Evolutionary conservation across 2,329 filamentous ascomycete genomes (phyloP).

Genomic region (Arthrobotrys conoides): DNA sequence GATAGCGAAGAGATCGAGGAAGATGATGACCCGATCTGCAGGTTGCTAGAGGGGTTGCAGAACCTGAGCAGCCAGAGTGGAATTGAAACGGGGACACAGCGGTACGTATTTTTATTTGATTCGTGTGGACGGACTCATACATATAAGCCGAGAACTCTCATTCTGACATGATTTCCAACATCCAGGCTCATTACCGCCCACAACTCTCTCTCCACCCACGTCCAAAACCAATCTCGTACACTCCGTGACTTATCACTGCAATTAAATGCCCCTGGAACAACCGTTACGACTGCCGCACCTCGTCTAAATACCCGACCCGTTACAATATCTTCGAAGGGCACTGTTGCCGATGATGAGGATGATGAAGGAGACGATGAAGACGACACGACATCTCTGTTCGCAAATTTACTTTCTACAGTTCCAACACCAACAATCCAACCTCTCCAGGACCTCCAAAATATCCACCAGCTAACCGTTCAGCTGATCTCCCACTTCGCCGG

Average conservation of each 20-base stretch:
- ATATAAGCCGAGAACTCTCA: constrained; percentile 11
- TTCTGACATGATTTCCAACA: constrained; percentile 44
- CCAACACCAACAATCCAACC: constrained; percentile 77
- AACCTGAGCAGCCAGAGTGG: constrained; percentile 81
- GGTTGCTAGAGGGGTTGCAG: constrained; percentile 78
- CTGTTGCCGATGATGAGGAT: constrained; percentile 1
- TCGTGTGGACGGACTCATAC: background rate
- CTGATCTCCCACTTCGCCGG: constrained; percentile 85
- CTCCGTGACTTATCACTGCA: constrained; percentile 79
- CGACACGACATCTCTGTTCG: constrained; percentile 48
- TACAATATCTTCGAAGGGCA: constrained; percentile 61
- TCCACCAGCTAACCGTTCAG: constrained; percentile 80
- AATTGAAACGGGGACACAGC: constrained; percentile 79
- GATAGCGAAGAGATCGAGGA: constrained; percentile 70
- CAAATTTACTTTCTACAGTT: constrained; percentile 73
- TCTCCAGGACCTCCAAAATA: constrained; percentile 76
- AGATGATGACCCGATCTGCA: constrained; percentile 72
- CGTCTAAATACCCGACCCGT: constrained; percentile 52
- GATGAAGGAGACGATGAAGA: constrained; percentile 40
- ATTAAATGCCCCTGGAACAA: constrained; percentile 55
- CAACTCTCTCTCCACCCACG: constrained; percentile 80
- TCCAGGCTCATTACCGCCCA: constrained; percentile 80
- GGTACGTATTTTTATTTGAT: constrained; percentile 68
- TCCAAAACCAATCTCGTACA: constrained; percentile 81
- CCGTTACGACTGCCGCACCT: constrained; percentile 45